Evolutionary conservation across 331 rosid species (phyloP).

Genomic region (Ulmus americana): DNA sequence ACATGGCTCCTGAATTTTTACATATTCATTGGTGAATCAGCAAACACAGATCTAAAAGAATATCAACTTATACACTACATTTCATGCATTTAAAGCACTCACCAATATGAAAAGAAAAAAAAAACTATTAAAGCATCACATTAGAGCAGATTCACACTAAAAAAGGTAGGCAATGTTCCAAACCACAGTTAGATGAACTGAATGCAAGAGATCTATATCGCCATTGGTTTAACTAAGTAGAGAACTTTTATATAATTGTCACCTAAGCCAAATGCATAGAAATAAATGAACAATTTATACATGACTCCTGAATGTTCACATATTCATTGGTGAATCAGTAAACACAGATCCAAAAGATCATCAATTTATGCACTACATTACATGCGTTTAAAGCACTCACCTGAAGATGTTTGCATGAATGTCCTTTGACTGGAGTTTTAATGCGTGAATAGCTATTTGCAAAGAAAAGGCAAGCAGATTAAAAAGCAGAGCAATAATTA

Average conservation of each 20-base stretch:
- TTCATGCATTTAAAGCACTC: slow-evolving; percentile 27
- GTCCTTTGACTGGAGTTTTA: slow-evolving; percentile 85
- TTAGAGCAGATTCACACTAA: no score
- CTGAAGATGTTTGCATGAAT: slow-evolving; percentile 82
- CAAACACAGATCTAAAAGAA: not conserved
- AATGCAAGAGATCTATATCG: not conserved
- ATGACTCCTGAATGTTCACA: not conserved
- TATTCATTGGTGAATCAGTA: not conserved
- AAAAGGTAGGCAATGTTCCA: no score
- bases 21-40: not conserved
- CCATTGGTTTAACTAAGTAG: not conserved
- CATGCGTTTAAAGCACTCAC: slow-evolving; percentile 35
- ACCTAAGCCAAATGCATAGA: not conserved
- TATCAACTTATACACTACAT: slow-evolving; percentile 11
- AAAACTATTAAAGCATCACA: no score
- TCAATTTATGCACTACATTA: slow-evolving; percentile 11
- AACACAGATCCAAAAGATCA: not conserved
- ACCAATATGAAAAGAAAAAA: slow-evolving; percentile 20
- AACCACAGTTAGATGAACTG: not conserved
- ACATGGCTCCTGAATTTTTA: not conserved
- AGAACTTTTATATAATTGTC: not conserved
- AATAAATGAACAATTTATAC: not conserved
- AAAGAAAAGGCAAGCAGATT: slow-evolving; percentile 23
- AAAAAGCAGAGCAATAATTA: slow-evolving; percentile 19
- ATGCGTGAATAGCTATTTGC: slow-evolving; percentile 61